These are phyloP conservation scores for Thalia dealbata DNA, from an alignment of 176 grass and related monocot species.

Conservation along the genomic window DNA sequence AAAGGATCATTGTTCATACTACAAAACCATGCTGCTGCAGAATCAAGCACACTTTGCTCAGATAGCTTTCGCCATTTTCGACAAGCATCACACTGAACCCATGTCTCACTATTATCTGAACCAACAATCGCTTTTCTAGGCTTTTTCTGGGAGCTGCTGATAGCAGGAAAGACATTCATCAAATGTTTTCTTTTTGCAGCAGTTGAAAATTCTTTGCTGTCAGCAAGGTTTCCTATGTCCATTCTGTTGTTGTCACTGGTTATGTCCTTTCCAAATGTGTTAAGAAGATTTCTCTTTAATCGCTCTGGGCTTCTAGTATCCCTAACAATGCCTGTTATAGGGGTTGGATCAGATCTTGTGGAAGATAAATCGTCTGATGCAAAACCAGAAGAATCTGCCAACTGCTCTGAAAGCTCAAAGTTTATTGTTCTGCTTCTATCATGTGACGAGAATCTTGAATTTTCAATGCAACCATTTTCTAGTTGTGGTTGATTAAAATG, in stretches of 20 bases:
- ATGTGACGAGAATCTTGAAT: slow-evolving; percentile 32
- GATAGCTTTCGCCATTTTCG: slow-evolving; percentile 72
- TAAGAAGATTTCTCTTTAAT: slow-evolving; percentile 54
- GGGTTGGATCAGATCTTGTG: slow-evolving; percentile 10
- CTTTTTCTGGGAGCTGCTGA: slow-evolving; percentile 35
- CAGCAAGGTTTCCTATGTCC: slow-evolving; percentile 2
- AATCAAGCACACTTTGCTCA: slow-evolving; percentile 41
- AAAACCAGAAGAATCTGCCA: slow-evolving; percentile 18
- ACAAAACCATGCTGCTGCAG: slow-evolving; percentile 74
- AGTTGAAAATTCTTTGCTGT: neutral
- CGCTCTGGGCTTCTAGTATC: slow-evolving; percentile 32
- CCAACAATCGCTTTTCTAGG: slow-evolving; percentile 19
- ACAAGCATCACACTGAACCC: slow-evolving; percentile 94
- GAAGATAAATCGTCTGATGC: slow-evolving; percentile 20
- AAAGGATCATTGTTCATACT: slow-evolving; percentile 73
- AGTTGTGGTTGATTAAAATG: slow-evolving; percentile 17
- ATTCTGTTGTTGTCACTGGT: slow-evolving; percentile 13
- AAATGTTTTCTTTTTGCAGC: slow-evolving; percentile 1
- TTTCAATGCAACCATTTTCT: slow-evolving; percentile 23
- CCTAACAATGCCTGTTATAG: slow-evolving; percentile 35
- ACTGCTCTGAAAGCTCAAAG: slow-evolving; percentile 19
- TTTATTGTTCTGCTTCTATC: slow-evolving; percentile 37
- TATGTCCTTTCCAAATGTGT: slow-evolving; percentile 28
- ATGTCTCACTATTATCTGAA: slow-evolving; percentile 49
- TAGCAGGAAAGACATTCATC: slow-evolving; percentile 13